These are phyloP conservation scores for Hyphodiscus sp. DNA, from an alignment of 2,329 filamentous ascomycete genomes.

Conservation along the genomic window DNA sequence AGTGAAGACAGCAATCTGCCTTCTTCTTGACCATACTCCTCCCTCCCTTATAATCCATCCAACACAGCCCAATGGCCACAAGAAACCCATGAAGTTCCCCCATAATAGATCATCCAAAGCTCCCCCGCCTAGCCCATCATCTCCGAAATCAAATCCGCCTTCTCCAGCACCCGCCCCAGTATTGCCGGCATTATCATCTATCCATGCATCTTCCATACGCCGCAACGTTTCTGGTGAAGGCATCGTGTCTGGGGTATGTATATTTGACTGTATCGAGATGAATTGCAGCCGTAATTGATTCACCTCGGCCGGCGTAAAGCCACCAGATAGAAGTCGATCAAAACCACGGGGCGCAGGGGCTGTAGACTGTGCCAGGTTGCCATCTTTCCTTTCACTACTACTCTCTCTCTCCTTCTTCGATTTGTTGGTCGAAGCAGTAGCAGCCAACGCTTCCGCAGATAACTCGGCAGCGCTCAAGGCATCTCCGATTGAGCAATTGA, in stretches of 20 bases:
- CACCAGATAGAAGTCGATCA: slow-evolving; percentile 73
- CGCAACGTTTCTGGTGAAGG: slow-evolving; percentile 71
- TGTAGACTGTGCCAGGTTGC: slow-evolving; percentile 25
- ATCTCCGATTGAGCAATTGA: slow-evolving; percentile 89
- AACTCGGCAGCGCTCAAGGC: slow-evolving; percentile 64
- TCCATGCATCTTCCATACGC: slow-evolving; percentile 81
- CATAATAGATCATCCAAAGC: slow-evolving; percentile 78
- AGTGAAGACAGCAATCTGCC: slow-evolving; percentile 79
- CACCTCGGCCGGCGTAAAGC: slow-evolving; percentile 79
- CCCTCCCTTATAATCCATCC: slow-evolving; percentile 83
- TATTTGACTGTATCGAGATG: slow-evolving; percentile 71
- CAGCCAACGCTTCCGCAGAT: slow-evolving; percentile 49
- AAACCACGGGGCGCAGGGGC: slow-evolving; percentile 68
- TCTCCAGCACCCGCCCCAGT: slow-evolving; percentile 31
- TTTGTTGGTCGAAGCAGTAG: slow-evolving; percentile 15
- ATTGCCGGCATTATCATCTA: slow-evolving; percentile 58
- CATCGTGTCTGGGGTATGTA: slow-evolving; percentile 84
- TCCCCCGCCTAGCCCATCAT: slow-evolving; percentile 31
- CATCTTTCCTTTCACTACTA: slow-evolving; percentile 9
- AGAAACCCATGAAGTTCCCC: slow-evolving; percentile 86
- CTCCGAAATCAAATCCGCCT: slow-evolving; percentile 32
- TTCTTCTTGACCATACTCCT: slow-evolving; percentile 76
- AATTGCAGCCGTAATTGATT: slow-evolving; percentile 84
- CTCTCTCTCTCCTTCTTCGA: slow-evolving; percentile 9
- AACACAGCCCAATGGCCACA: slow-evolving; percentile 84